Evolutionary conservation across 1,284 basidiomycete genomes (phyloP).

Genomic region (Ustilago hordei): DNA sequence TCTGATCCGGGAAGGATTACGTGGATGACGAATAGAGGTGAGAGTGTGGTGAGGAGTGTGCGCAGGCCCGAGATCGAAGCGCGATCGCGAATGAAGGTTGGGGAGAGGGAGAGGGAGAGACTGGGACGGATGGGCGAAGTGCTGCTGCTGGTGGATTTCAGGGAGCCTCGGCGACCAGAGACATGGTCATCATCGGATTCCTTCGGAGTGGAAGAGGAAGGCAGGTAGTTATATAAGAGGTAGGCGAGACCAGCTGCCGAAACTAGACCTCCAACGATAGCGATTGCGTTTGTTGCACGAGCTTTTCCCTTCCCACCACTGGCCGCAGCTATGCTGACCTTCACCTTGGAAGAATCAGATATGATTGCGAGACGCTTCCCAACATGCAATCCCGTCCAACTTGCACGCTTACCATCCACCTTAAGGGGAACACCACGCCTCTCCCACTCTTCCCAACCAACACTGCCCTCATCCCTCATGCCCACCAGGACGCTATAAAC

Average conservation of each 20-base stretch:
- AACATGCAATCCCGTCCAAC: slow-evolving; percentile 39
- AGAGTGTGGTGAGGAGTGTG: slow-evolving; percentile 17
- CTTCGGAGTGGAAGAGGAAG: slow-evolving; percentile 6
- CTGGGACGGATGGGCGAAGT: slow-evolving; percentile 9
- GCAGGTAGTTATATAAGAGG: slow-evolving; percentile 42
- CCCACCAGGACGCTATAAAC: slow-evolving; percentile 12
- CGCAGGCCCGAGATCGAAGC: slow-evolving; percentile 21
- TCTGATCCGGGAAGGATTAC: slow-evolving; percentile 32
- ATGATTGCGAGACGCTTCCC: slow-evolving; percentile 26
- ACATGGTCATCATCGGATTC: slow-evolving; percentile 38
- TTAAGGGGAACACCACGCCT: not conserved
- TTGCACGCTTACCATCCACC: not conserved
- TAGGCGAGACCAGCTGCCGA: slow-evolving; percentile 38
- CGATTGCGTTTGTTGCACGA: slow-evolving; percentile 21
- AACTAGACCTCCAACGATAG: slow-evolving; percentile 35
- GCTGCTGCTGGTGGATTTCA: not conserved
- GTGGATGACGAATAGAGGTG: slow-evolving; percentile 36
- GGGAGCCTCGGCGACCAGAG: slow-evolving; percentile 4
- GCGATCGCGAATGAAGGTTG: slow-evolving; percentile 21
- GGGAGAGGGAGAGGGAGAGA: slow-evolving; percentile 33
- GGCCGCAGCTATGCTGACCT: slow-evolving; percentile 3
- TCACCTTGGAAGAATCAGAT: not conserved
- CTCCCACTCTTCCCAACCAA: slow-evolving; percentile 46
- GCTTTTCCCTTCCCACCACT: slow-evolving; percentile 2
- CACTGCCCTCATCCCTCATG: not conserved